Base-by-base conservation (phyloP, 257 asterid species). In the Solanum lycopersicoides region DNA sequence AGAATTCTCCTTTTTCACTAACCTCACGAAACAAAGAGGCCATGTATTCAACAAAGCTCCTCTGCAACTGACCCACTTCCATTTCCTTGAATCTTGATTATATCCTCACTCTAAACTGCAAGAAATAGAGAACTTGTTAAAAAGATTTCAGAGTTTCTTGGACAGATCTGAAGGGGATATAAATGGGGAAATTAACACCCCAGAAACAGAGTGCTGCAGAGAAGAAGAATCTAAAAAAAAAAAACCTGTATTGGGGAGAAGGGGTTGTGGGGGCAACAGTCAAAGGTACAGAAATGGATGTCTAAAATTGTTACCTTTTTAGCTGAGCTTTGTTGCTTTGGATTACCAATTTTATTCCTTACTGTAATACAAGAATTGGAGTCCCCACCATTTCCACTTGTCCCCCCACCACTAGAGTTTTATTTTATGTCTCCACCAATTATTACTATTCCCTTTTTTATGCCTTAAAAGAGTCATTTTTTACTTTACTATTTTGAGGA, bases 1-100 rank as follows among this genome's bases (percentile, higher is more conserved):
- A 79, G 42, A 47, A 25, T 45, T 45, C 84, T 74, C 63, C 59
- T 5, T 75, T 44, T 34, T 30, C 23, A 12, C 16, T 89, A 86
- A 96, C 99, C 95, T 95, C 98, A 66, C 90, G 92, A 87, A 91
- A 93, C 79, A 96, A 89, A 87, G 93, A 90, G 41, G 82, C 66
- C 34, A 88, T 66, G 80, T 91, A 94, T 39, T 95, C 98, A 91
- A 91, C 80, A 90, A 92, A 95, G 77, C 91, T 93, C 91, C 94
- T 91, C 90, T 95, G 98, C 95, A 96, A 83, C 88, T 90, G 95
- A 85, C 50, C 89, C 88, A 93, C 90, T 82, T 94, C 97, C 98
- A 95, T 96, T 74, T 11, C 86, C 73, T 30, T 68, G 56, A 23
- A 23, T 84, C 79, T 84, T 35, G 82, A 69, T 45, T 53, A 53